Evolutionary conservation across 78 protist species (phyloP).

Genomic region (Dictyostelium purpureum): DNA sequence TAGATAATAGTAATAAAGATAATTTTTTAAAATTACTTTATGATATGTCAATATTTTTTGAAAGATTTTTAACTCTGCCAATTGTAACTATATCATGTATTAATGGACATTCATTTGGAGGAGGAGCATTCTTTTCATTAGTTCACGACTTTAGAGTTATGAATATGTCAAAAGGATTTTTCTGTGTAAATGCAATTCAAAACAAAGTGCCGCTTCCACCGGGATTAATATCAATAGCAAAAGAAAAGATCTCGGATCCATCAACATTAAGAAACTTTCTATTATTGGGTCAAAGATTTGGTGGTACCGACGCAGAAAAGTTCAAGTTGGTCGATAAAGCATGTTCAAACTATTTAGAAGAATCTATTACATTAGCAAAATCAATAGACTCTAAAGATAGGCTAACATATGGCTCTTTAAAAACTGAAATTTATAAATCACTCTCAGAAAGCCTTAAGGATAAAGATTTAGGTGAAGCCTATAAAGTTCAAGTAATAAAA

Average conservation of each 20-base stretch:
- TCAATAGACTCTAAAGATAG: conserved; percentile 26
- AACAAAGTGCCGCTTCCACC: conserved; percentile 59
- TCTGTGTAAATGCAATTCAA: conserved; percentile 50
- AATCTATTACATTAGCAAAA: conserved; percentile 16
- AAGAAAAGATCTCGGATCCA: conserved; percentile 7
- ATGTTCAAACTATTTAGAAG: neutral
- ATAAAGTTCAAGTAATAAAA: neutral
- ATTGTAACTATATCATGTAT: conserved; percentile 45
- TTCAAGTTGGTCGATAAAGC: conserved; percentile 5
- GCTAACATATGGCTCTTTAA: conserved; percentile 24
- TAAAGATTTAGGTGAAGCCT: conserved; percentile 3
- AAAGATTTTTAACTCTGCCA: conserved; percentile 20
- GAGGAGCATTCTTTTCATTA: conserved; percentile 56
- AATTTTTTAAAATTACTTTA: neutral
- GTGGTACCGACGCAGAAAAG: conserved; percentile 16
- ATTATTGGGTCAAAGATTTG: conserved; percentile 30
- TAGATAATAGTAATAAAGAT: no score
- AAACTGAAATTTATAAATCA: conserved; percentile 21
- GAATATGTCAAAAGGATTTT: conserved; percentile 32
- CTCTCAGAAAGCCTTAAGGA: neutral
- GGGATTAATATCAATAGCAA: conserved; percentile 10
- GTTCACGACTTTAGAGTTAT: conserved; percentile 34
- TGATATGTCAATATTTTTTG: conserved; percentile 5
- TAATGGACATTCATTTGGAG: conserved; percentile 52
- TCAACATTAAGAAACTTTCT: conserved; percentile 25